Base-by-base conservation (phyloP, 2,329 filamentous ascomycete species). In the Rhytidhysteron rufulum region DNA sequence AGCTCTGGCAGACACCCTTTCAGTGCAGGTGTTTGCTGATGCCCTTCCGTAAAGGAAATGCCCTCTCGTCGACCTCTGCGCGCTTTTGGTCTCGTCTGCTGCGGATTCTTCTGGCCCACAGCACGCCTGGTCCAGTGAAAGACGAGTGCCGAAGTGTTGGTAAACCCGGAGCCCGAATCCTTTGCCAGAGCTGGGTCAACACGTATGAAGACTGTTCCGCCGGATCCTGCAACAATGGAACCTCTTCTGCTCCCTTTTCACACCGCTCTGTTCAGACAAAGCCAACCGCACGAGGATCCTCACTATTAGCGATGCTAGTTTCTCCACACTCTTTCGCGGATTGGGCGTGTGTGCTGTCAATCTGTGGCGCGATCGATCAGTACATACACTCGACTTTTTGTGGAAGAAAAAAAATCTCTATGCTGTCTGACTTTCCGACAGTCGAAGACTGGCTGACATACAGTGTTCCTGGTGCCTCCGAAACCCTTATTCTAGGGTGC, bases 361-460 rank as follows among this genome's bases (percentile, higher is more conserved):
- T n/a, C n/a, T n/a, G n/a, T n/a, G n/a, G n/a, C n/a, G n/a, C n/a
- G n/a, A n/a, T n/a, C n/a, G n/a, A n/a, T n/a, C n/a, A n/a, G n/a
- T n/a, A n/a, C n/a, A n/a, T n/a, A n/a, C n/a, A n/a, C n/a, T n/a
- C n/a, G n/a, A n/a, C 4, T 37, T 5, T 17, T 31, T 35, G 15
- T 41, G 31, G 21, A 33, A 33, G 22, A 18, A 4, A 34, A 38
- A 39, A 41, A 39, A 36, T 40, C 44, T 41, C 30, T 33, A 30
- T 42, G 47, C 41, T 48, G 44, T 52, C 57, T 58, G 54, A 57
- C 55, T 57, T 53, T 58, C 46, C 45, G 41, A 32, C 47, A 33
- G 25, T 40, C 27, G 22, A 43, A 31, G 40, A 41, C 40, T 37
- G n/a, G n/a, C 36, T 41, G 8, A 41, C 31, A 34, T 37, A 48